Evolutionary conservation across 352 stramenopile species (phyloP).

Genomic region (Pythium phragmiticola): DNA sequence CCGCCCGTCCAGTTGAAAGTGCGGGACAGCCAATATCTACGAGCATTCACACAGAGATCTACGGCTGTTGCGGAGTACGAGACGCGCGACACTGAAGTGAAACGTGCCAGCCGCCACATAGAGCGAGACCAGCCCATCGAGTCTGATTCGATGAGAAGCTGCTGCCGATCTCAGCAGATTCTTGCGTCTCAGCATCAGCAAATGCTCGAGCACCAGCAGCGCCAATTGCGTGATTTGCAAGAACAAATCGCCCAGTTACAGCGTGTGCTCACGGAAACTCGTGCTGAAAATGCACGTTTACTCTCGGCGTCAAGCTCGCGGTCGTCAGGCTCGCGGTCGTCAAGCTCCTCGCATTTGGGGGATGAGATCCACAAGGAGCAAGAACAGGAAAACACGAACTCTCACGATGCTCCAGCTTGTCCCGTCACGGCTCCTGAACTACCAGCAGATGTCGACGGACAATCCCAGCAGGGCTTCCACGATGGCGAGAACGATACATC

Average conservation of each 20-base stretch:
- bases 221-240: slow-evolving; percentile 69
- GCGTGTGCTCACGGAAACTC: slow-evolving; percentile 34
- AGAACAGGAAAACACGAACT: neutral
- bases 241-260: slow-evolving; percentile 64
- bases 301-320: slow-evolving; percentile 16
- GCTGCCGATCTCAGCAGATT: slow-evolving; percentile 64
- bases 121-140: neutral
- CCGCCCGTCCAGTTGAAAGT: neutral
- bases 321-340: slow-evolving; percentile 4
- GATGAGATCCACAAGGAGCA: slow-evolving; percentile 2
- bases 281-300: slow-evolving; percentile 24
- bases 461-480: neutral
- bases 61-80: neutral
- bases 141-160: slow-evolving; percentile 24
- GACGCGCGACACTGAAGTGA: neutral
- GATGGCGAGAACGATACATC: slow-evolving; percentile 16
- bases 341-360: slow-evolving; percentile 14
- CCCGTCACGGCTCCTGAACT: neutral
- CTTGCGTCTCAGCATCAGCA: slow-evolving; percentile 74
- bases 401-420: neutral
- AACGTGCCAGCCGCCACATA: neutral
- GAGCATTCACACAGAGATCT: neutral
- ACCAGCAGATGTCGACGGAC: neutral
- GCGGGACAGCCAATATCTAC: neutral
- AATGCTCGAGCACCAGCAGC: slow-evolving; percentile 74